Conservation (phyloP, 2,329 filamentous ascomycete species). For the Daldinia sp. region DNA sequence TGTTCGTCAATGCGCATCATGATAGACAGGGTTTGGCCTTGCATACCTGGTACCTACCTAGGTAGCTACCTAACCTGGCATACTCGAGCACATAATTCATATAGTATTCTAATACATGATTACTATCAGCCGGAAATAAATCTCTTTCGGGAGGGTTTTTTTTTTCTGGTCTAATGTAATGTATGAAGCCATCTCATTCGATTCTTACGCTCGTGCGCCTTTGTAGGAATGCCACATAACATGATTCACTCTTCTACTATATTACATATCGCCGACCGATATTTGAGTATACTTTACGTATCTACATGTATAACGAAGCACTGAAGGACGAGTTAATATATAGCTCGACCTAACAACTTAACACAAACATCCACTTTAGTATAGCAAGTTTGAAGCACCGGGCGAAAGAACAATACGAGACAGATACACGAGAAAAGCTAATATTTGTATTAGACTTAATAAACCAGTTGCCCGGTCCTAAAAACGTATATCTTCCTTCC, state of each 20-base stretch:
- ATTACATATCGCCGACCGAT: background rate
- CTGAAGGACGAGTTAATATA: background rate
- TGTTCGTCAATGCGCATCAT: background rate
- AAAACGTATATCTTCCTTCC: conserved; percentile 24
- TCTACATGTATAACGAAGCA: background rate
- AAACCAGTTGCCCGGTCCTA: conserved; percentile 26
- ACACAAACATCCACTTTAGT: background rate
- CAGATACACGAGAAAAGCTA: conserved; percentile 18
- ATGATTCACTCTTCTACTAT: background rate
- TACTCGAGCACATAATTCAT: background rate
- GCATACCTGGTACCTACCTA: background rate
- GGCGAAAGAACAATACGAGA: background rate
- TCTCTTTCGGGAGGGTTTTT: background rate
- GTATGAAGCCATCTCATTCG: background rate
- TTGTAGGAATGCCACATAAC: background rate
- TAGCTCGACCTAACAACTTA: background rate
- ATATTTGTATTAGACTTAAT: conserved; percentile 33
- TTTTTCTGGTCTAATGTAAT: background rate
- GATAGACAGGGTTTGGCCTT: background rate
- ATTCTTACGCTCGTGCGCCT: background rate
- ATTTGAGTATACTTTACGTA: background rate
- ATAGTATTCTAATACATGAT: conserved; percentile 3
- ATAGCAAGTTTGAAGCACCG: background rate
- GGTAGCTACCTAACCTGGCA: background rate
- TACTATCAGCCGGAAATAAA: background rate